Conservation (phyloP, 768 basidiomycete genomes). For the Mycena metata region DNA sequence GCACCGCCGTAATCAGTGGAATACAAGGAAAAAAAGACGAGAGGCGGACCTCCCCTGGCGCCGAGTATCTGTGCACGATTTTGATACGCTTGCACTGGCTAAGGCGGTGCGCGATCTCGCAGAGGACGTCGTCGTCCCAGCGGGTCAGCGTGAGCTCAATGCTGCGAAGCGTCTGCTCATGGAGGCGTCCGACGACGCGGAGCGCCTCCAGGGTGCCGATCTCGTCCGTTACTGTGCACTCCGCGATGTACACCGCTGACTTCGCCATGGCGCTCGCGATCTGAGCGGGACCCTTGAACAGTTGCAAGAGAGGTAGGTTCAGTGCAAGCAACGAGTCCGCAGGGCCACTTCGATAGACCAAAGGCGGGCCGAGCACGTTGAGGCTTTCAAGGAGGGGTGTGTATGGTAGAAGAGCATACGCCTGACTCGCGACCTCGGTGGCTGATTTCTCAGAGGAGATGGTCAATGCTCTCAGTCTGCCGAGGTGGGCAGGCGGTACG, state of each 20-base stretch:
- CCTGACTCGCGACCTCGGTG: not conserved
- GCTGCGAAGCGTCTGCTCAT: not conserved
- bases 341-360: too few relatives aligned
- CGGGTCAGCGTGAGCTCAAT: constrained; percentile 11
- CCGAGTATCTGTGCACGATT: not conserved
- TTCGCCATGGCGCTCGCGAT: not conserved
- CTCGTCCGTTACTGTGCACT: not conserved
- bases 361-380: not conserved
- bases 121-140: constrained; percentile 9
- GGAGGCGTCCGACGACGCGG: not conserved
- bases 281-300: not conserved
- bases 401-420: not conserved
- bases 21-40: too few relatives aligned
- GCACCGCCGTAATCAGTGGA: too few relatives aligned
- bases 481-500: not conserved
- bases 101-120: constrained; percentile 21
- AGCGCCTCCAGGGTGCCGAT: not conserved
- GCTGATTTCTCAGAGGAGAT: constrained; percentile 5
- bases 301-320: not conserved
- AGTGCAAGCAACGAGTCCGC: not conserved
- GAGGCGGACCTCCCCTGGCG: not conserved
- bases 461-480: not conserved
- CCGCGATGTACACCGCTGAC: not conserved
- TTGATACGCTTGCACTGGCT: not conserved
- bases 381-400: not conserved